A percentile compares a stretch with the other conserved stretches of the same genome.
Evolutionary conservation across 257 asterid species (phyloP).

Genomic region (Capsicum pubescens): DNA sequence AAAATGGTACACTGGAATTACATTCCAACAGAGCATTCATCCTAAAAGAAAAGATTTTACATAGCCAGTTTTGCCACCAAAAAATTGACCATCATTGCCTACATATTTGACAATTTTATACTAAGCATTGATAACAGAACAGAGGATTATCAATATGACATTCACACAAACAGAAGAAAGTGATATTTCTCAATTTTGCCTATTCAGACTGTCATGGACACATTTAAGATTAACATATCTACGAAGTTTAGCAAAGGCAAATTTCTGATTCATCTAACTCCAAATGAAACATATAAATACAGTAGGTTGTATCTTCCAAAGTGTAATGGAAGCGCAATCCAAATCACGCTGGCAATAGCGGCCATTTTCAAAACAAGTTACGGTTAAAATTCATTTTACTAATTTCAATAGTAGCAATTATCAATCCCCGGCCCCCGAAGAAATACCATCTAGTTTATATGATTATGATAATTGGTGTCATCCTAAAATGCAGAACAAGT

Average conservation of each 20-base stretch:
- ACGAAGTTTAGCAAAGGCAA: neutral
- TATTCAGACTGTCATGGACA: conserved; percentile 7
- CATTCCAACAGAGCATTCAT: conserved; percentile 22
- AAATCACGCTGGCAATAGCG: neutral
- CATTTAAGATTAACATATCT: conserved; percentile 7
- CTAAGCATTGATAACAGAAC: neutral
- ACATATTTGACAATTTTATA: conserved; percentile 1
- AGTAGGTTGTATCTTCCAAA: neutral
- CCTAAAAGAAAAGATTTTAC: conserved; percentile 1
- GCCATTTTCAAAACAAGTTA: neutral
- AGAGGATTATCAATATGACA: conserved; percentile 12
- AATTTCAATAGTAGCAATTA: neutral
- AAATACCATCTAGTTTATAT: neutral
- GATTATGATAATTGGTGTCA: conserved; percentile 6
- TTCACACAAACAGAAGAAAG: neutral
- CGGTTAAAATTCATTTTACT: neutral
- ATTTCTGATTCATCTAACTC: conserved; percentile 8
- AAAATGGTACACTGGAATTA: neutral
- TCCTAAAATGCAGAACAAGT: conserved; percentile 16
- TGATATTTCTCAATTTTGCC: conserved; percentile 29
- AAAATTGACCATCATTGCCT: neutral
- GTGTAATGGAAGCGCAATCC: neutral
- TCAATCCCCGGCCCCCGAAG: neutral
- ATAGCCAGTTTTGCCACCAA: conserved; percentile 12
- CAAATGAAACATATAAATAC: neutral